These are phyloP conservation scores for Metarhizium guizhouense DNA, from an alignment of 2,329 filamentous ascomycete species.

Conservation along the genomic window DNA sequence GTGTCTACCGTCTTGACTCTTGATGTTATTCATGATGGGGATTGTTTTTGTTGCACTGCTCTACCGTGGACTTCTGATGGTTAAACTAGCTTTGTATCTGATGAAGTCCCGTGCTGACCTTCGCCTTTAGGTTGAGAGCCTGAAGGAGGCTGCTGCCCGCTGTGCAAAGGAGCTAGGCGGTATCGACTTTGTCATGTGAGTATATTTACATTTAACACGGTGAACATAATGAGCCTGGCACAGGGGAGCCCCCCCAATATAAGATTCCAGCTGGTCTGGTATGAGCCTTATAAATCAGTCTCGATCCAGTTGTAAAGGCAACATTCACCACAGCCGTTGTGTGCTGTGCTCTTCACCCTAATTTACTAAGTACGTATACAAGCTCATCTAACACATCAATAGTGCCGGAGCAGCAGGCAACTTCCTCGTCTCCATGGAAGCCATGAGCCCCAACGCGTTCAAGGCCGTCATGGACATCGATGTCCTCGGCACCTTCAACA, in stretches of 20 bases:
- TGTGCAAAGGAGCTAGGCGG: constrained; percentile 76
- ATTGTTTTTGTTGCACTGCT: not conserved
- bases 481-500: constrained; percentile 88
- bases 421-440: constrained; percentile 78
- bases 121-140: constrained; percentile 17
- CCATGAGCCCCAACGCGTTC: constrained; percentile 82
- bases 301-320: too few relatives aligned
- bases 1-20: not conserved
- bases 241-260: too few relatives aligned
- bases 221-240: not conserved
- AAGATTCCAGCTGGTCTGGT: too few relatives aligned
- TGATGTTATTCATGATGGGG: not conserved
- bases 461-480: constrained; percentile 96
- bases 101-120: not conserved
- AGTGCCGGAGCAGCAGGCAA: constrained; percentile 94
- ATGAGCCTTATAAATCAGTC: not conserved
- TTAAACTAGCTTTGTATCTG: not conserved
- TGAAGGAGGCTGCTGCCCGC: constrained; percentile 60
- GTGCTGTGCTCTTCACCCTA: not conserved
- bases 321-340: not conserved
- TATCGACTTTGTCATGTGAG: constrained; percentile 88
- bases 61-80: not conserved
- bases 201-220: constrained; percentile 1
- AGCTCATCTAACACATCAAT: constrained; percentile 1
- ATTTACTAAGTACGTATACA: not conserved